Conservation (phyloP, 1,284 basidiomycete species). For the Uromyces viciae-fabae region DNA sequence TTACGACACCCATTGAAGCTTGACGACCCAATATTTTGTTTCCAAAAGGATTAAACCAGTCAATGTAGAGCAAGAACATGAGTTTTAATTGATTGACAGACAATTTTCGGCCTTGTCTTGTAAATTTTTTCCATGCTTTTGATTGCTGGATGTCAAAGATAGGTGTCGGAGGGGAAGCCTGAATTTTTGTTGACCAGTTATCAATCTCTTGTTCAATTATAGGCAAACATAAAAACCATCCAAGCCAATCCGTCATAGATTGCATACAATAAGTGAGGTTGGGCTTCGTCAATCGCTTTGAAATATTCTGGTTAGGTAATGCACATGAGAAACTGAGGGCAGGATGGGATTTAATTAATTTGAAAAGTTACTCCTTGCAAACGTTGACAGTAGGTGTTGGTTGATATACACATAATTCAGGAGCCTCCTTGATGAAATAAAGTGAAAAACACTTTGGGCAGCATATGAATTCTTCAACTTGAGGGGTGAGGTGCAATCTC, state of each 20-base stretch:
- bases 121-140: too few relatives aligned
- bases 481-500: not conserved
- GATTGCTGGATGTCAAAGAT: too few relatives aligned
- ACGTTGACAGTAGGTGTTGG: not conserved
- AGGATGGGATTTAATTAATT: too few relatives aligned
- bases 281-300: not conserved
- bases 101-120: too few relatives aligned
- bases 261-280: not conserved
- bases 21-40: slow-evolving; percentile 1
- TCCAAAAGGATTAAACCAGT: slow-evolving; percentile 10
- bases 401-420: not conserved
- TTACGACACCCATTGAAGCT: slow-evolving; percentile 12
- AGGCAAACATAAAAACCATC: not conserved
- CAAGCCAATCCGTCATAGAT: not conserved
- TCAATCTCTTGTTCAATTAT: slow-evolving; percentile 8
- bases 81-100: too few relatives aligned
- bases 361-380: not conserved
- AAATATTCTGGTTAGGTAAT: not conserved
- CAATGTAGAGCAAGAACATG: too few relatives aligned
- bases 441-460: slow-evolving; percentile 10
- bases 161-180: too few relatives aligned
- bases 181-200: not conserved
- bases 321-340: not conserved
- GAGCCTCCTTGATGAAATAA: not conserved
- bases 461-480: not conserved